Evolutionary conservation across 1,284 basidiomycete genomes (phyloP).

Genomic region (Leccinum brunneo-olivaceum): DNA sequence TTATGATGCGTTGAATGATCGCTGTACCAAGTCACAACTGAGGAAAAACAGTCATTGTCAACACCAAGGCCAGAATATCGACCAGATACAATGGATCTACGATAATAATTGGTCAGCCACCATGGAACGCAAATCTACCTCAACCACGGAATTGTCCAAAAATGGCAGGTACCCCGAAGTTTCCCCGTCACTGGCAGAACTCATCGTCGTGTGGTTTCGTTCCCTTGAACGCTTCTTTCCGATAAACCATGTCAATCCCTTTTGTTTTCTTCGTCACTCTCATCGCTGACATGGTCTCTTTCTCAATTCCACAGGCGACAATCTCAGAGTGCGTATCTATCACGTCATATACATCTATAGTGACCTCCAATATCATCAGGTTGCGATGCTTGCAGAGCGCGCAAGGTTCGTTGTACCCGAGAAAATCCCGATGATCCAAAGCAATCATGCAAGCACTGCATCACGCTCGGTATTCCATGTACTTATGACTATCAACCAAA

Average conservation of each 20-base stretch:
- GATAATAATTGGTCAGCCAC: too few species aligned
- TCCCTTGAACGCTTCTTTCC: constrained; percentile 23
- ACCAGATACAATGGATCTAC: too few species aligned
- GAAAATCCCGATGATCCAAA: constrained; percentile 71
- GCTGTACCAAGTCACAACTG: too few species aligned
- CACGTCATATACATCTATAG: constrained; percentile 10
- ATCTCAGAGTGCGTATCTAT: constrained; percentile 57
- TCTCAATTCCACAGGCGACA: constrained; percentile 51
- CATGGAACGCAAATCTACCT: too few species aligned
- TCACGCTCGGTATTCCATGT: constrained; percentile 74
- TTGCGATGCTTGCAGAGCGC: constrained; percentile 77
- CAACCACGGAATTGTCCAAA: too few species aligned
- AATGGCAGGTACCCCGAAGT: constrained; percentile 26
- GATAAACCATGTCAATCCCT: constrained; percentile 24
- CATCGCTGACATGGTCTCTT: constrained; percentile 24
- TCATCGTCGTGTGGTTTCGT: constrained; percentile 11
- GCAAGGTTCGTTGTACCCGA: constrained; percentile 74
- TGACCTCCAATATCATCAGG: constrained; percentile 38
- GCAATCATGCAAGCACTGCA: constrained; percentile 77
- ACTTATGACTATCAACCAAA: constrained; percentile 90
- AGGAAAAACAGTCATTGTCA: too few species aligned
- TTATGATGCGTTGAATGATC: too few species aligned
- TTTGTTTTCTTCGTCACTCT: constrained; percentile 12
- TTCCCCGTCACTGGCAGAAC: constrained; percentile 31
- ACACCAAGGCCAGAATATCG: too few species aligned